Evolutionary conservation across 2,329 filamentous ascomycete species (phyloP).

Genomic region (Colletotrichum sp.): DNA sequence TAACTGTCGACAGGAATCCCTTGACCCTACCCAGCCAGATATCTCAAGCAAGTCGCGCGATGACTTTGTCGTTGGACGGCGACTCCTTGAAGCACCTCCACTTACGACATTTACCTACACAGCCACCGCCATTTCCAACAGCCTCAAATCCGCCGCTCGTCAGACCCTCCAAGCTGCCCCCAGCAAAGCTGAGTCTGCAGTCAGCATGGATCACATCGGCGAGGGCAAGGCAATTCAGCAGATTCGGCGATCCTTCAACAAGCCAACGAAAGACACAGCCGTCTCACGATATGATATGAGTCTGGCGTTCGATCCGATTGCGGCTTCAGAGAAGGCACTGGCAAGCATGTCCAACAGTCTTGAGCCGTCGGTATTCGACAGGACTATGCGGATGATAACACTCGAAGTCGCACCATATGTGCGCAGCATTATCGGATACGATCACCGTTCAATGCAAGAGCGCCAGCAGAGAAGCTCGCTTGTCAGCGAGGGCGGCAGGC

Average conservation of each 20-base stretch:
- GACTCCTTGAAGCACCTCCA: constrained; percentile 51
- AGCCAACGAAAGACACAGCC: constrained; percentile 20
- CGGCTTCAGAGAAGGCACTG: constrained; percentile 50
- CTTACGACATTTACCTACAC: constrained; percentile 29
- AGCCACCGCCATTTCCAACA: constrained; percentile 7
- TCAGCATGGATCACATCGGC: constrained; percentile 25
- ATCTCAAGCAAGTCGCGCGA: constrained; percentile 52
- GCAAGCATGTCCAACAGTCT: constrained; percentile 46
- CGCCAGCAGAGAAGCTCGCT: constrained; percentile 64
- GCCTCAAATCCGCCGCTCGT: constrained; percentile 12
- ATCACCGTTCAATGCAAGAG: constrained; percentile 72
- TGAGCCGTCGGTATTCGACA: constrained; percentile 78
- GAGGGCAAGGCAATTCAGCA: constrained; percentile 37
- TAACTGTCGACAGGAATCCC: constrained; percentile 40
- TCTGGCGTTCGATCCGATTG: constrained; percentile 66
- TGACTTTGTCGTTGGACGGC: constrained; percentile 55
- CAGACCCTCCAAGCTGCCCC: neutral
- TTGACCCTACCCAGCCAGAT: constrained; percentile 70
- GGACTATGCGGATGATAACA: constrained; percentile 67
- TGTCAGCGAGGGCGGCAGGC: constrained; percentile 60
- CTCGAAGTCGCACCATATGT: constrained; percentile 89
- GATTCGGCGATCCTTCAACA: constrained; percentile 42
- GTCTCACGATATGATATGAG: constrained; percentile 59
- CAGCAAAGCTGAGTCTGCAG: neutral
- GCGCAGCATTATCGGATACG: constrained; percentile 81